Percentiles rank a stretch among this genome's conserved stretches.
Conservation (phyloP, 2,329 filamentous ascomycete genomes). For the Aurifilum marmelostoma region DNA sequence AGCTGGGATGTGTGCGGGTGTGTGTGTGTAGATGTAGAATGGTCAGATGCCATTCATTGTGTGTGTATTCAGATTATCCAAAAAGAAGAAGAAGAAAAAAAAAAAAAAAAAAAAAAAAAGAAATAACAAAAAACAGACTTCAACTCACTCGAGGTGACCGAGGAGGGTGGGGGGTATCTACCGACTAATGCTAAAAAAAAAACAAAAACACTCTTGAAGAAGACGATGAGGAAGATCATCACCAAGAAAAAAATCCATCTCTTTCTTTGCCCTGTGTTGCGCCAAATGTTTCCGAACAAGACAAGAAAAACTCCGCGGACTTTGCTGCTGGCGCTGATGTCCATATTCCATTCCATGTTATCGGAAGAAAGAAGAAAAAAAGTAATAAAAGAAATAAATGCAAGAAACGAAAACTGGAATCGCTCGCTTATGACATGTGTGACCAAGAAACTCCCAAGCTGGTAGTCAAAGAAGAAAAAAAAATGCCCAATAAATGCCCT, state of each 20-base stretch:
- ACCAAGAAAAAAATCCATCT: not conserved
- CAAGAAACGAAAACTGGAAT: not conserved
- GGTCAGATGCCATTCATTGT: not conserved
- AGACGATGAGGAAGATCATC: not conserved
- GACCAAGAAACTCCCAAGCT: not conserved
- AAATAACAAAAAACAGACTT: constrained; percentile 3
- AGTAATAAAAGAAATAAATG: not conserved
- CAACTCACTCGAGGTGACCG: constrained; percentile 11
- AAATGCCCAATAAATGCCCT: not conserved
- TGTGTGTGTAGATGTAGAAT: not conserved
- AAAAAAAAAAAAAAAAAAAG: constrained; percentile 1
- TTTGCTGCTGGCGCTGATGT: not conserved
- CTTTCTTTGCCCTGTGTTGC: constrained; percentile 2
- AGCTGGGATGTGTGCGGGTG: not conserved
- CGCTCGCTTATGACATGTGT: not conserved
- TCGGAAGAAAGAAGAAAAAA: not conserved
- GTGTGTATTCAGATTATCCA: constrained; percentile 2
- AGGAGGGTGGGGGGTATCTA: constrained; percentile 22
- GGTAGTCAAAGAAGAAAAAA: not conserved
- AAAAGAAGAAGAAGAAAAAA: constrained; percentile 1
- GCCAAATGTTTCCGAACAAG: not conserved
- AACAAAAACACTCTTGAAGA: not conserved
- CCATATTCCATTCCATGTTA: not conserved
- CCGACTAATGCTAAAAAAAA: constrained; percentile 16
- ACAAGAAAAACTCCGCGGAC: constrained; percentile 4